Percentiles rank a stretch among this genome's conserved stretches.
Conservation (phyloP, 2,329 filamentous ascomycete genomes). For the Aureobasidium musti region DNA sequence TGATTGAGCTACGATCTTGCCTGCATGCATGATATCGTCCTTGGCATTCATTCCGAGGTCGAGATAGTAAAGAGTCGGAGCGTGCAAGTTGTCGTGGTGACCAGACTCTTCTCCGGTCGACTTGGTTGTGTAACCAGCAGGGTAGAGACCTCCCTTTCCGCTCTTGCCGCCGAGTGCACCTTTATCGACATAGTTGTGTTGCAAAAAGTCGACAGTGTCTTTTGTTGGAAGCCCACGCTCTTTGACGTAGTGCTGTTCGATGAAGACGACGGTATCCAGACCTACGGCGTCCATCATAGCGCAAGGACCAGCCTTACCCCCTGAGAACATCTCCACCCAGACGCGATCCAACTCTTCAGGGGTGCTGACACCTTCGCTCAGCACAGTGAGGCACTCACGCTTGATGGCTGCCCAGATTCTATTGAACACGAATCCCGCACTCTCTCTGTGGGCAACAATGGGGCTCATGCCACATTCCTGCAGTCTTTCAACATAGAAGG, state of each 20-base stretch:
- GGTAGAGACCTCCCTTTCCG: conserved; percentile 32
- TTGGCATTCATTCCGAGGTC: conserved; percentile 5
- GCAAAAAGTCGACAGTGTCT: conserved; percentile 51
- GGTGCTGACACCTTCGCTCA: conserved; percentile 53
- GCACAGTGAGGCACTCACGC: conserved; percentile 53
- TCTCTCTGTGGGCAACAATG: conserved; percentile 49
- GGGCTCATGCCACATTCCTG: conserved; percentile 48
- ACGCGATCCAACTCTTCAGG: conserved; percentile 55
- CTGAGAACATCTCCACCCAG: conserved; percentile 46
- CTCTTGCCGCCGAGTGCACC: conserved; percentile 50
- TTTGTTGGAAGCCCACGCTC: conserved; percentile 49
- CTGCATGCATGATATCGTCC: conserved; percentile 49
- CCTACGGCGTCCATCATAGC: conserved; percentile 54
- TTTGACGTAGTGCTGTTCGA: conserved; percentile 56
- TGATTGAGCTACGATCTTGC: conserved; percentile 59
- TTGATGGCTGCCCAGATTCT: conserved; percentile 61
- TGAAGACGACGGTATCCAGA: conserved; percentile 56
- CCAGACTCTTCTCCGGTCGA: background rate
- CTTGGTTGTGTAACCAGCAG: conserved; percentile 10
- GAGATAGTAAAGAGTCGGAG: conserved; percentile 12
- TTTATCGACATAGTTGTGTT: conserved; percentile 49
- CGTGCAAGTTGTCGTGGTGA: conserved; percentile 17
- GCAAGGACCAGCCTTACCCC: conserved; percentile 40
- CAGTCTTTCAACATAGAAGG: conserved; percentile 49
- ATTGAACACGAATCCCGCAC: conserved; percentile 58